Evolutionary conservation across 139 green algal genomes (phyloP).

Genomic region (Eudorina sp.): DNA sequence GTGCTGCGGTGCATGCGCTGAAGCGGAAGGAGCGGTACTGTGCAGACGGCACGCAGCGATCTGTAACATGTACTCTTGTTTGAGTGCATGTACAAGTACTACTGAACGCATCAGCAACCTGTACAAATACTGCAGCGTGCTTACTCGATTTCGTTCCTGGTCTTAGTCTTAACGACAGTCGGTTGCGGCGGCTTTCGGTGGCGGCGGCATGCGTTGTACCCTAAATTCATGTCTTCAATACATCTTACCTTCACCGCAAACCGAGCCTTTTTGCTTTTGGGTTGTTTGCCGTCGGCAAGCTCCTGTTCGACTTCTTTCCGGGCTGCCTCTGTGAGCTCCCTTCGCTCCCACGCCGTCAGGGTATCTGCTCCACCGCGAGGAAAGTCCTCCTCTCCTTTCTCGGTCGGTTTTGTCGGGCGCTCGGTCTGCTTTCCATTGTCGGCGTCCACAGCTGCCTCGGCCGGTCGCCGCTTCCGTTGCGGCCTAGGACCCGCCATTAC

Average conservation of each 20-base stretch:
- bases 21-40: too few species aligned
- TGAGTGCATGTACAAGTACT: too few species aligned
- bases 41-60: too few species aligned
- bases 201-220: neutral
- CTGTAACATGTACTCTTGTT: too few species aligned
- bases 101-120: too few species aligned
- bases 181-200: constrained; percentile 10
- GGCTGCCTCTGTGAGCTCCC: constrained; percentile 70
- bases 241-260: constrained; percentile 24
- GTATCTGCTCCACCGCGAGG: constrained; percentile 75
- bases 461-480: neutral
- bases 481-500: too few species aligned
- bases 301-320: constrained; percentile 75
- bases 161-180: too few species aligned
- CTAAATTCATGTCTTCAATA: neutral
- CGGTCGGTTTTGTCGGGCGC: neutral
- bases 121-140: too few species aligned
- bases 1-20: too few species aligned
- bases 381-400: constrained; percentile 76
- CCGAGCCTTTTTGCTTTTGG: constrained; percentile 2
- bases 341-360: constrained; percentile 74
- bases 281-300: constrained; percentile 49
- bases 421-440: neutral
- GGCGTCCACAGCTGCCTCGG: neutral
- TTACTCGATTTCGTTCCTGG: too few species aligned